A percentile compares a stretch with the other conserved stretches of the same genome.
phyloP scores from a whole-genome alignment of 176 grass and related monocot species.

The Sorghum bicolor region DNA sequence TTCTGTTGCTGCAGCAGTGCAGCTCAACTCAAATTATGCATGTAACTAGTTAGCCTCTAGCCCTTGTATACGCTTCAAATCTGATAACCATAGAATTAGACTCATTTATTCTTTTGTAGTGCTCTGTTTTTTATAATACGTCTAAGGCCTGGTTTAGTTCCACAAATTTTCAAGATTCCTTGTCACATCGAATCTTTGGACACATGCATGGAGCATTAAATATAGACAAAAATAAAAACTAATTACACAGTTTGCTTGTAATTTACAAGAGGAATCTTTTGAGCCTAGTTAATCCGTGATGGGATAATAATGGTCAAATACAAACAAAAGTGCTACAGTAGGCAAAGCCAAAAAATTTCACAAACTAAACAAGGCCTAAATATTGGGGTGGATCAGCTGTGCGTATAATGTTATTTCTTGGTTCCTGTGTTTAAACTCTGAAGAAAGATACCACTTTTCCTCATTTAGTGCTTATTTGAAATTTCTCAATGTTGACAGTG shows the following conservation, averaged over 20 bases:
- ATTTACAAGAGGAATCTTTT: too few relatives aligned
- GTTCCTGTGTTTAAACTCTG: constrained; percentile 9
- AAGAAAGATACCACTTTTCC: not conserved
- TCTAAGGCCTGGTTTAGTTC: too few relatives aligned
- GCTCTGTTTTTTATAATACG: not conserved
- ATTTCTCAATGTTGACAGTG: constrained; percentile 55
- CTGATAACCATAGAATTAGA: not conserved
- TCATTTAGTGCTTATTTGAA: not conserved
- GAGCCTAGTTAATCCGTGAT: too few relatives aligned
- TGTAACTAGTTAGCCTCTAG: not conserved
- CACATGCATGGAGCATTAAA: too few relatives aligned
- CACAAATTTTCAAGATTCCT: too few relatives aligned
- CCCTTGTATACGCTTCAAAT: not conserved
- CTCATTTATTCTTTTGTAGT: not conserved
- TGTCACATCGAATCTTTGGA: too few relatives aligned
- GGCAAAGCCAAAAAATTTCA: too few relatives aligned
- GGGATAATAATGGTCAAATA: too few relatives aligned
- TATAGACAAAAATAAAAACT: too few relatives aligned
- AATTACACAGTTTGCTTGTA: too few relatives aligned
- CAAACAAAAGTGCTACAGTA: too few relatives aligned
- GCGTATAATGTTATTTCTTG: not conserved
- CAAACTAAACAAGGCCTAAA: too few relatives aligned
- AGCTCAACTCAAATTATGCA: not conserved
- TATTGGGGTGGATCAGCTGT: not conserved
- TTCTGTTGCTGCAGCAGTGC: not conserved